phyloP scores from a whole-genome alignment of 1,284 basidiomycete genomes.

The Somion occarium region DNA sequence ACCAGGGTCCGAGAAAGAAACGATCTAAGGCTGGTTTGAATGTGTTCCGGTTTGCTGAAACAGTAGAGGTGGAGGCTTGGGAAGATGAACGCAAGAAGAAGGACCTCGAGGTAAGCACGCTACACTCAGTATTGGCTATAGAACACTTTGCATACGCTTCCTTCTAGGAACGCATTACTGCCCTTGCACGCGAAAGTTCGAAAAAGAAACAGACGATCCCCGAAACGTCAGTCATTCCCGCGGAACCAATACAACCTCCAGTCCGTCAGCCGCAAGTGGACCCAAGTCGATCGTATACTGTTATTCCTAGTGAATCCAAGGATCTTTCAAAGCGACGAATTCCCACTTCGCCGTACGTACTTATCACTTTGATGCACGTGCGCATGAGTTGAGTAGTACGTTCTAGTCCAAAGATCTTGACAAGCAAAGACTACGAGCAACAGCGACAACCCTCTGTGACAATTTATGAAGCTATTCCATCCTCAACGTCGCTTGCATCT shows the following conservation, averaged over 20 bases:
- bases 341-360: slow-evolving; percentile 24
- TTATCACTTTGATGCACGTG: background rate
- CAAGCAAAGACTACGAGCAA: slow-evolving; percentile 41
- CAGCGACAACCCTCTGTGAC: slow-evolving; percentile 33
- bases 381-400: background rate
- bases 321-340: slow-evolving; percentile 8
- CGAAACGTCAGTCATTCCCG: background rate
- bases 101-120: slow-evolving; percentile 51
- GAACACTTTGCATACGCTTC: slow-evolving; percentile 10
- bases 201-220: slow-evolving; percentile 4
- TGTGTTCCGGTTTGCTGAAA: slow-evolving; percentile 74
- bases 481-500: slow-evolving; percentile 22
- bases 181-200: slow-evolving; percentile 11
- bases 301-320: slow-evolving; percentile 23
- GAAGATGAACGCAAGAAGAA: slow-evolving; percentile 50
- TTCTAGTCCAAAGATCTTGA: slow-evolving; percentile 43
- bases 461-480: slow-evolving; percentile 67
- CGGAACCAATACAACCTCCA: background rate
- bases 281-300: slow-evolving; percentile 23
- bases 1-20: slow-evolving; percentile 54
- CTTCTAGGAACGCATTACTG: slow-evolving; percentile 8
- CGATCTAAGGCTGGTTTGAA: slow-evolving; percentile 54
- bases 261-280: slow-evolving; percentile 1
- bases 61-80: slow-evolving; percentile 67
- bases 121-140: background rate